phyloP scores from a whole-genome alignment of 768 basidiomycete species.

The Phylloporus arenicola region DNA sequence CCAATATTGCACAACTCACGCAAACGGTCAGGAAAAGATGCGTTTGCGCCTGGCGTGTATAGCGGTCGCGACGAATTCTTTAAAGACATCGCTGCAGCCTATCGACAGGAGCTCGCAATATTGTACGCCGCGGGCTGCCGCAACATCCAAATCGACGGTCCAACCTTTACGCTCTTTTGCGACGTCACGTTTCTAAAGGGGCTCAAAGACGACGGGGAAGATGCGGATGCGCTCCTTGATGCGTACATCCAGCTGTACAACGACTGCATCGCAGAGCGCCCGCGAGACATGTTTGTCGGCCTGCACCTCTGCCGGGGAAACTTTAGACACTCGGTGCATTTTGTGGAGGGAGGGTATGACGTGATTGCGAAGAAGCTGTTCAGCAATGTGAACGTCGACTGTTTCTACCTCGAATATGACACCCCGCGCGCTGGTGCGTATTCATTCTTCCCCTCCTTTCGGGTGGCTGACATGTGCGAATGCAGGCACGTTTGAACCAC shows the following conservation, averaged over 20 bases:
- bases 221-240: constrained; percentile 62
- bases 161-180: constrained; percentile 59
- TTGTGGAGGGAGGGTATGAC: constrained; percentile 42
- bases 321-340: constrained; percentile 30
- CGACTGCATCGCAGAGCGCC: constrained; percentile 33
- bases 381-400: constrained; percentile 40
- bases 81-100: constrained; percentile 34
- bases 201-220: constrained; percentile 56
- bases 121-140: constrained; percentile 5
- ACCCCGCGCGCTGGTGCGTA: constrained; percentile 41
- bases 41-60: constrained; percentile 18
- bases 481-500: constrained; percentile 29
- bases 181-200: constrained; percentile 47
- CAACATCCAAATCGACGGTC: constrained; percentile 45
- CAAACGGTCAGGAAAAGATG: constrained; percentile 15
- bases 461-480: background rate
- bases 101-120: background rate
- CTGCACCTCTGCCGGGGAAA: constrained; percentile 45
- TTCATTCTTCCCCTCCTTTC: background rate
- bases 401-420: constrained; percentile 46
- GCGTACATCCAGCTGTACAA: constrained; percentile 45
- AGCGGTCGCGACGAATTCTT: constrained; percentile 38
- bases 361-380: constrained; percentile 41
- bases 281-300: constrained; percentile 36
- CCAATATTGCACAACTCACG: background rate